phyloP scores from a whole-genome alignment of 345 rosid genomes.

The Citrus mangshanensis region DNA sequence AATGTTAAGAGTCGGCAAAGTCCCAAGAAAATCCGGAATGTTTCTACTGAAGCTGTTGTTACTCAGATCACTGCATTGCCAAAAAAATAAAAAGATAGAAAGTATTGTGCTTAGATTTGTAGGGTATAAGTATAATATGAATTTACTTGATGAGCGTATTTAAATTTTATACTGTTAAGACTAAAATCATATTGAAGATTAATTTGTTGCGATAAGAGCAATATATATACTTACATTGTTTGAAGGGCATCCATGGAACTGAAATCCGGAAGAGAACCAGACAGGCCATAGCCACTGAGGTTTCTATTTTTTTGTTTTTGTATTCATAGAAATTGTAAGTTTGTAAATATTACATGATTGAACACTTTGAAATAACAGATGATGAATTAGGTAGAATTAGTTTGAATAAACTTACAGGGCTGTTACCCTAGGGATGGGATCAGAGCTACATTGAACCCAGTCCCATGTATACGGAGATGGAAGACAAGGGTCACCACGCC shows the following conservation, averaged over 20 bases:
- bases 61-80: conserved; percentile 16
- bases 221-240: conserved; percentile 7
- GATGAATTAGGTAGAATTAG: not conserved
- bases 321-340: not conserved
- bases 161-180: not conserved
- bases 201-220: not conserved
- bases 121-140: too few relatives aligned
- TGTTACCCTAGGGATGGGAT: conserved; percentile 28
- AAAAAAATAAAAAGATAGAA: not conserved
- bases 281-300: conserved; percentile 21
- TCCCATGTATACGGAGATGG: conserved; percentile 42
- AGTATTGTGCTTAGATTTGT: too few relatives aligned
- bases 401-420: conserved; percentile 27
- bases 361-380: too few relatives aligned
- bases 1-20: conserved; percentile 6
- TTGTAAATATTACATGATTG: not conserved
- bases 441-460: conserved; percentile 37
- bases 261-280: conserved; percentile 21
- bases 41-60: conserved; percentile 18
- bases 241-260: conserved; percentile 24
- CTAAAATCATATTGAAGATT: not conserved
- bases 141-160: too few relatives aligned
- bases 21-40: conserved; percentile 28
- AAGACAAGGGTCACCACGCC: conserved; percentile 51
- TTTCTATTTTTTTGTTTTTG: conserved; percentile 16